Percentiles rank a stretch among this genome's conserved stretches.
phyloP scores from a whole-genome alignment of 83 land plant genomes.

The Picea abies region DNA sequence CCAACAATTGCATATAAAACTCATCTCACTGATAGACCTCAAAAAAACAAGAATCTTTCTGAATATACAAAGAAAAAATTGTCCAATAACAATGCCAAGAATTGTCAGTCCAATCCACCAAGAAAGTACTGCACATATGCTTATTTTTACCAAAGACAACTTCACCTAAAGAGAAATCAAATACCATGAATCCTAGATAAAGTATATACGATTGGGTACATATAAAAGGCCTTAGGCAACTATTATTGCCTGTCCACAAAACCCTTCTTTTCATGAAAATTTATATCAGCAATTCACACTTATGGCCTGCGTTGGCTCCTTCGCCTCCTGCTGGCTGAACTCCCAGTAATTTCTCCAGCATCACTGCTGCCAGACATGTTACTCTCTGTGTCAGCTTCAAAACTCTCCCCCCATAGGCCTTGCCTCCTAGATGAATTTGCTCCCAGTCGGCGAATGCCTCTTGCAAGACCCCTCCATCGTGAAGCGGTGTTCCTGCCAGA shows the following conservation, averaged over 20 bases:
- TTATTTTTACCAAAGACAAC: not conserved
- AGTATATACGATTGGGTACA: not conserved
- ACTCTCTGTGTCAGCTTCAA: not conserved
- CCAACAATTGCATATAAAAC: no score
- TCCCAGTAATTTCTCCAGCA: slow-evolving; percentile 8
- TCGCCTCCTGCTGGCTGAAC: slow-evolving; percentile 6
- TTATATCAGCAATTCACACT: no score
- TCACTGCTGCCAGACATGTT: slow-evolving; percentile 12
- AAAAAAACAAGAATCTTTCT: no score
- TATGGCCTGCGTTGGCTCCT: not conserved
- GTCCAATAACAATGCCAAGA: not conserved
- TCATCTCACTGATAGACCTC: no score
- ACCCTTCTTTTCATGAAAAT: not conserved
- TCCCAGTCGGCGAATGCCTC: not conserved
- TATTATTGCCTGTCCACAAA: not conserved
- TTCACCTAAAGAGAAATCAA: not conserved
- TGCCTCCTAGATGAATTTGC: slow-evolving; percentile 3
- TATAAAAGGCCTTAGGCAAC: not conserved
- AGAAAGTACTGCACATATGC: slow-evolving; percentile 1
- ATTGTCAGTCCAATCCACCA: slow-evolving; percentile 2
- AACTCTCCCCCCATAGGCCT: slow-evolving; percentile 8
- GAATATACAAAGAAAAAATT: not conserved
- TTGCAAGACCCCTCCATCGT: slow-evolving; percentile 17
- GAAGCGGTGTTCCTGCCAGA: slow-evolving; percentile 3
- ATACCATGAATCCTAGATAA: not conserved